phyloP scores from a whole-genome alignment of 768 basidiomycete genomes.

The Kwoniella bestiolae region DNA sequence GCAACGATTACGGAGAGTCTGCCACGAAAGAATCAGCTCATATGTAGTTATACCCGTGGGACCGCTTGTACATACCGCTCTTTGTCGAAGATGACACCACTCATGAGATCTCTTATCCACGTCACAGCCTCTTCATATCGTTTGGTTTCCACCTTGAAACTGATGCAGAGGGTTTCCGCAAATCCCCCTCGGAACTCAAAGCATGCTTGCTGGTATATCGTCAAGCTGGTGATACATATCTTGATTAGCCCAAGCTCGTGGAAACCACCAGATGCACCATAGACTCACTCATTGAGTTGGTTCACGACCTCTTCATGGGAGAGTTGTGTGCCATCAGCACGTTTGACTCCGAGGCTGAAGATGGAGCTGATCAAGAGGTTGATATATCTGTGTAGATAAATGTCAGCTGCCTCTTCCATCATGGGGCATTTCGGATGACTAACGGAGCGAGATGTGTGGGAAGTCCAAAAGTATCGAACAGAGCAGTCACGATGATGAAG shows the following conservation, averaged over 20 bases:
- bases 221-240: conserved; percentile 56
- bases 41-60: not conserved
- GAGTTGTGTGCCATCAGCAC: conserved; percentile 70
- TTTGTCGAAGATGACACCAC: conserved; percentile 46
- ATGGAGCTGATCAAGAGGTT: conserved; percentile 79
- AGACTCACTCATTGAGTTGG: conserved; percentile 74
- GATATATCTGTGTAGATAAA: conserved; percentile 65
- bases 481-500: conserved; percentile 79
- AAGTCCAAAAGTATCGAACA: conserved; percentile 75
- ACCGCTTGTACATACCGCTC: conserved; percentile 41
- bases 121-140: conserved; percentile 79
- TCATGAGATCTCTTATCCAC: conserved; percentile 63
- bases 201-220: conserved; percentile 78
- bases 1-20: conserved; percentile 83
- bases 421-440: conserved; percentile 53
- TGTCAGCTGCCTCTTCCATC: not conserved
- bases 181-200: conserved; percentile 70
- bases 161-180: conserved; percentile 72
- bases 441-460: conserved; percentile 78
- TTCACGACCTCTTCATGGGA: conserved; percentile 89
- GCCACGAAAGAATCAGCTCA: not conserved
- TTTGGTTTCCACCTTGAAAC: conserved; percentile 79
- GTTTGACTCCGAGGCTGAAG: conserved; percentile 82
- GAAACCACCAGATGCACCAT: not conserved
- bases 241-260: not conserved